Evolutionary conservation across 139 green algal species (phyloP).

Genomic region (Haematococcus sp.): DNA sequence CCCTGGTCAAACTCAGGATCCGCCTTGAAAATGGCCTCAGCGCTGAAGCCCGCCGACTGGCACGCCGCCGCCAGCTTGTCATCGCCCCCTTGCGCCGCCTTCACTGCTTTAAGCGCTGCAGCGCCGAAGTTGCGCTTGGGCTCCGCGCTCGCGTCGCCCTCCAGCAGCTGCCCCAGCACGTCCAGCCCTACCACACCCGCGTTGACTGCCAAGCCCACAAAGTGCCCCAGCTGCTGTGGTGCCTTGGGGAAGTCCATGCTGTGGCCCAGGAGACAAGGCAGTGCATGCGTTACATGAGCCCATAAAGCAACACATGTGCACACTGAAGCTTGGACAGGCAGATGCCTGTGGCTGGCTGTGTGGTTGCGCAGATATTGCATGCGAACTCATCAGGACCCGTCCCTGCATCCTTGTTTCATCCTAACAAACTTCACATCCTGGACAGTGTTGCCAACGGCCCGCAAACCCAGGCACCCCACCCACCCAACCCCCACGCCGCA

Average conservation of each 20-base stretch:
- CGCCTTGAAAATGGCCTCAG: slow-evolving; percentile 41
- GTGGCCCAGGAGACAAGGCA: not conserved
- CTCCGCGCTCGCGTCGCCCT: slow-evolving; percentile 16
- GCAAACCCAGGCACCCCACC: no score
- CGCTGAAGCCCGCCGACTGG: slow-evolving; percentile 35
- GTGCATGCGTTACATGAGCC: not conserved
- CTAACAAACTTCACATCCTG: no score
- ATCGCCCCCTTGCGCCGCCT: slow-evolving; percentile 30
- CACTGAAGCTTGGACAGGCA: not conserved
- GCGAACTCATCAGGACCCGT: not conserved
- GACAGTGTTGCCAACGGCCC: no score
- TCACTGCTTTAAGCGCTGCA: slow-evolving; percentile 43
- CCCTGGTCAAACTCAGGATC: slow-evolving; percentile 72
- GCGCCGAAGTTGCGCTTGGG: slow-evolving; percentile 57
- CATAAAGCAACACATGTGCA: not conserved
- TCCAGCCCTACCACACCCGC: slow-evolving; percentile 18
- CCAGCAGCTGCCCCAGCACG: slow-evolving; percentile 13
- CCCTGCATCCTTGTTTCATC: no score
- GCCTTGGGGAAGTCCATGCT: slow-evolving; percentile 76
- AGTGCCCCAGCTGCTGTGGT: slow-evolving; percentile 61
- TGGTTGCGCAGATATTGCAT: not conserved
- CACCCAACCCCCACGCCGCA: not conserved
- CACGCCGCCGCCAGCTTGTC: slow-evolving; percentile 26
- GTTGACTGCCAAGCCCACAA: slow-evolving; percentile 49
- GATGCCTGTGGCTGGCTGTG: not conserved